Conservation (phyloP, 1,284 basidiomycete species). For the Xerocomus minutiporus region DNA sequence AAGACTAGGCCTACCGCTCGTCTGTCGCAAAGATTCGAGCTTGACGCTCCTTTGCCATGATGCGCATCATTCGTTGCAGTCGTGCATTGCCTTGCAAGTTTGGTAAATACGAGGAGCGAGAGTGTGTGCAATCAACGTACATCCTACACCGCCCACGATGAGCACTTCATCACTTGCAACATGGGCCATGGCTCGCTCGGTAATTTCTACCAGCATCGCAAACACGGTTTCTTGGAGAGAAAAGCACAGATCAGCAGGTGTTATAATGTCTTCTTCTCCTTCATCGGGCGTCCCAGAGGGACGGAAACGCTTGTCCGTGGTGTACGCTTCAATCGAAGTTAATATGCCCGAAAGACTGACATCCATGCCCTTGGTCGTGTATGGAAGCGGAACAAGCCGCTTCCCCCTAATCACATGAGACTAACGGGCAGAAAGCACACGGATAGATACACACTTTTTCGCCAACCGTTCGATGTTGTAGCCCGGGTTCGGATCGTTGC, state of each 20-base stretch:
- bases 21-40: constrained; percentile 95
- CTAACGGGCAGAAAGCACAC: not conserved
- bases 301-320: constrained; percentile 71
- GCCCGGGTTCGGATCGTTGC: constrained; percentile 96
- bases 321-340: constrained; percentile 86
- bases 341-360: constrained; percentile 92
- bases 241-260: constrained; percentile 93
- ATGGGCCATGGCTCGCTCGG: constrained; percentile 98
- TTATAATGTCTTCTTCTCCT: constrained; percentile 69
- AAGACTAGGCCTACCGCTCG: constrained; percentile 62
- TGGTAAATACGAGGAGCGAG: constrained; percentile 1
- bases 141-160: constrained; percentile 98
- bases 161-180: constrained; percentile 94
- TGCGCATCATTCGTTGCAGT: constrained; percentile 97
- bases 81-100: constrained; percentile 71
- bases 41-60: constrained; percentile 89
- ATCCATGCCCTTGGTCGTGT: constrained; percentile 99
- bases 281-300: constrained; percentile 36
- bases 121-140: constrained; percentile 47
- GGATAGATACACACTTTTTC: constrained; percentile 57
- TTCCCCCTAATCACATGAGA: constrained; percentile 49
- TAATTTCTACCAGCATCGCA: constrained; percentile 99
- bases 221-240: constrained; percentile 97
- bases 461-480: constrained; percentile 98
- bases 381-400: constrained; percentile 81